phyloP scores from a whole-genome alignment of 2,329 filamentous ascomycete genomes.

The Lachnellula suecica region DNA sequence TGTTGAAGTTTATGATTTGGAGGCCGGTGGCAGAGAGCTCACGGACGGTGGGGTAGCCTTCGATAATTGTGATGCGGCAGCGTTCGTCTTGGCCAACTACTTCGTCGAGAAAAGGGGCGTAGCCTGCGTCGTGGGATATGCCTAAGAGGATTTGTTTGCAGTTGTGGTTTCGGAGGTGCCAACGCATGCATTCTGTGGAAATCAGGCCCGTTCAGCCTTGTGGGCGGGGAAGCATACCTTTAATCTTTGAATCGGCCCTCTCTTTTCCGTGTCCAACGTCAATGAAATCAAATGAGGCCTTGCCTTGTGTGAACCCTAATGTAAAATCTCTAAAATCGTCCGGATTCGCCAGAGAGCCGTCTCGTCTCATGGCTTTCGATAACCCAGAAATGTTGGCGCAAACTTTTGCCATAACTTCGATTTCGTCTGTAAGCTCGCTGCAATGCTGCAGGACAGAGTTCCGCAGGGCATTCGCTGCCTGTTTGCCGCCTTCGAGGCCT shows the following conservation, averaged over 20 bases:
- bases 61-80: constrained; percentile 51
- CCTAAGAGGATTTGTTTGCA: constrained; percentile 63
- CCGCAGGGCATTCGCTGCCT: constrained; percentile 44
- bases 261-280: constrained; percentile 61
- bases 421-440: constrained; percentile 42
- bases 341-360: constrained; percentile 45
- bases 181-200: constrained; percentile 40
- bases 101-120: constrained; percentile 58
- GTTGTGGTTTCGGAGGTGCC: constrained; percentile 59
- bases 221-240: constrained; percentile 41
- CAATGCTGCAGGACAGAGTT: constrained; percentile 48
- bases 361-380: constrained; percentile 46
- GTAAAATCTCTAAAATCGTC: constrained; percentile 55
- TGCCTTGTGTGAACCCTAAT: constrained; percentile 58
- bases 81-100: constrained; percentile 45
- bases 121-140: constrained; percentile 60
- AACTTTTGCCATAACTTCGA: constrained; percentile 56
- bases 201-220: constrained; percentile 11
- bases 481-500: constrained; percentile 44
- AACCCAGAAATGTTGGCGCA: constrained; percentile 55
- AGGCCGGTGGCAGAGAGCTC: constrained; percentile 49
- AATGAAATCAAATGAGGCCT: constrained; percentile 61
- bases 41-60: constrained; percentile 50
- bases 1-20: constrained; percentile 45
- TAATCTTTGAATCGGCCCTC: constrained; percentile 58